Evolutionary conservation across 2,329 filamentous ascomycete genomes (phyloP).

Genomic region (Fusarium sp.): DNA sequence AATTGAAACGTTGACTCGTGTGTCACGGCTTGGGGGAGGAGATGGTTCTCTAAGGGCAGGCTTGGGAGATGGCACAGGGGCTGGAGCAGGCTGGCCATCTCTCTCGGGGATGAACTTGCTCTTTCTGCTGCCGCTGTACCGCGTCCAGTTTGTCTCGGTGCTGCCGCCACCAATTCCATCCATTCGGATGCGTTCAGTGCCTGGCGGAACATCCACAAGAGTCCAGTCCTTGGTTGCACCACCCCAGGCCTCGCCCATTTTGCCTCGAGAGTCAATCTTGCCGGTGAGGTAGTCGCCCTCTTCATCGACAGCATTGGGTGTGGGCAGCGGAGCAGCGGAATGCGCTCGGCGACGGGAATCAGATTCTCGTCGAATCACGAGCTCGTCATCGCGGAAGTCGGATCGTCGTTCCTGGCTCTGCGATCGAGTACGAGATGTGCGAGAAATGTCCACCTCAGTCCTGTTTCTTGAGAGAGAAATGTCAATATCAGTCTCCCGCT

Average conservation of each 20-base stretch:
- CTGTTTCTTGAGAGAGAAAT: slow-evolving; percentile 65
- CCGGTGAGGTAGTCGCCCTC: slow-evolving; percentile 72
- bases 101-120: slow-evolving; percentile 79
- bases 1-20: slow-evolving; percentile 58
- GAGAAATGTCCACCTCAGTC: slow-evolving; percentile 68
- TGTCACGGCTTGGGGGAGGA: slow-evolving; percentile 43
- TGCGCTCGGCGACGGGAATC: slow-evolving; percentile 63
- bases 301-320: slow-evolving; percentile 58
- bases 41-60: slow-evolving; percentile 44
- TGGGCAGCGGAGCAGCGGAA: slow-evolving; percentile 59
- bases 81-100: slow-evolving; percentile 56
- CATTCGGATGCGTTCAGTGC: slow-evolving; percentile 84
- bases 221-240: slow-evolving; percentile 82
- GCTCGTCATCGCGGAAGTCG: slow-evolving; percentile 70
- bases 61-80: slow-evolving; percentile 34
- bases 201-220: slow-evolving; percentile 85
- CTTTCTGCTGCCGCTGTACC: slow-evolving; percentile 80
- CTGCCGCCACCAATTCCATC: slow-evolving; percentile 80
- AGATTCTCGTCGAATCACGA: slow-evolving; percentile 70
- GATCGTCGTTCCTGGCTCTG: slow-evolving; percentile 55
- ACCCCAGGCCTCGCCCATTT: slow-evolving; percentile 78
- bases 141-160: slow-evolving; percentile 82
- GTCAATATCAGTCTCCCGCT: slow-evolving; percentile 71
- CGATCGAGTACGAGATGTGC: slow-evolving; percentile 52
- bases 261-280: slow-evolving; percentile 69